Base-by-base conservation (phyloP, 768 basidiomycete species). In the Lactarius pseudohatsudake region DNA sequence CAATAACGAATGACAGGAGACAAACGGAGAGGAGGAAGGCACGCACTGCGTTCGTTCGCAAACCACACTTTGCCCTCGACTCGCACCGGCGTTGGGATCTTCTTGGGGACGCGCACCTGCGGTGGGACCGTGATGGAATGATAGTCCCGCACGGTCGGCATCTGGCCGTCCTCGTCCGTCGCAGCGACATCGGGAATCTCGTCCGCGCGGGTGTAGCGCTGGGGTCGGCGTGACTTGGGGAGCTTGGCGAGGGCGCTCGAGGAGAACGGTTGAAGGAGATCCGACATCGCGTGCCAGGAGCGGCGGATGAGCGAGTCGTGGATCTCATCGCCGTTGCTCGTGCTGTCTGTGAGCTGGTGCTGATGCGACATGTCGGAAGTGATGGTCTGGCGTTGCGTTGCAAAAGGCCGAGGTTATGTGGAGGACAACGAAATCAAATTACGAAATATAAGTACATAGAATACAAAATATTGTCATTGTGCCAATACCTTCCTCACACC, bases 1-100 rank as follows among this genome's bases (percentile, higher is more conserved):
- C 15, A 18, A 30, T 15, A 9, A 11, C 47, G 22, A 11, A 11
- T 0, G 47, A 22, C 10, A 22, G 47, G 9, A n/a, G n/a, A 47
- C n/a, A 50, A 47, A n/a, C 45, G 16, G 16, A 28, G 59, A 8
- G 75, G 81, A 38, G 30, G 54, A 9, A 34, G n/a, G 6, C 22
- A 77, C 87, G 67, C 57, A 94, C 92, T 94, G 74, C 93, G 81
- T 77, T 98, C 95, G 73, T 97, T 97, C 10, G 95, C 94, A 75
- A 98, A 96, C 95, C 96, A 98, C 57, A 98, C 95, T 73, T 98
- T 98, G 26, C 87, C 88, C 75, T 98, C 95, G 20, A 98, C 94
- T 69, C 87, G 91, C 72, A 98, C 81, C 0, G 89, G 85, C 0
- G 90, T 90, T 0, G 89, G 79, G 26, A 92, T 85, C 77, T 94